These are phyloP conservation scores for Myxozyma mucilagina DNA, from an alignment of 805 yeast species.

Conservation along the genomic window DNA sequence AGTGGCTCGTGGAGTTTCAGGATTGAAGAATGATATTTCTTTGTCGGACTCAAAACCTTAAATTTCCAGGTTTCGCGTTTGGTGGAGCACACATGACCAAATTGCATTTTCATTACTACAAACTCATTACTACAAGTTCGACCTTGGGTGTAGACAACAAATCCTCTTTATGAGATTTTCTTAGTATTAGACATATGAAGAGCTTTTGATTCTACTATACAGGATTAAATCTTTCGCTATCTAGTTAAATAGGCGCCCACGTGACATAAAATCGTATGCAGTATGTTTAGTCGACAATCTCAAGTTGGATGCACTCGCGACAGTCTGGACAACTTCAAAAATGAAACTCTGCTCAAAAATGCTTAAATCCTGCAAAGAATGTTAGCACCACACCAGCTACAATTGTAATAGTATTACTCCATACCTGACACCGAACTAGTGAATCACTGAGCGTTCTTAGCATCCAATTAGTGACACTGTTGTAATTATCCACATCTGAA, in stretches of 20 bases:
- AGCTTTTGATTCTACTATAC: no score
- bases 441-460: slow-evolving; percentile 6
- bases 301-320: slow-evolving; percentile 7
- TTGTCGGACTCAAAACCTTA: no score
- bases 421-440: slow-evolving; percentile 8
- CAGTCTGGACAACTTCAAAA: slow-evolving; percentile 17
- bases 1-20: no score
- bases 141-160: no score
- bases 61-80: no score
- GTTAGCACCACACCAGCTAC: not conserved
- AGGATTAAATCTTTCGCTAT: not conserved
- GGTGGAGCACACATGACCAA: no score
- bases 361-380: slow-evolving; percentile 1
- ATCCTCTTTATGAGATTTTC: no score
- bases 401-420: not conserved
- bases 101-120: no score
- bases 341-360: slow-evolving; percentile 6
- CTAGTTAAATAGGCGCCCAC: not conserved
- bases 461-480: slow-evolving; percentile 19
- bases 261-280: not conserved
- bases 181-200: no score
- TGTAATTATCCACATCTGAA: slow-evolving; percentile 11
- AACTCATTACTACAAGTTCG: no score
- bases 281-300: slow-evolving; percentile 14
- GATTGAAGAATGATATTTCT: no score